These are phyloP conservation scores for Mycena haematopus DNA, from an alignment of 768 basidiomycete species.

Conservation along the genomic window DNA sequence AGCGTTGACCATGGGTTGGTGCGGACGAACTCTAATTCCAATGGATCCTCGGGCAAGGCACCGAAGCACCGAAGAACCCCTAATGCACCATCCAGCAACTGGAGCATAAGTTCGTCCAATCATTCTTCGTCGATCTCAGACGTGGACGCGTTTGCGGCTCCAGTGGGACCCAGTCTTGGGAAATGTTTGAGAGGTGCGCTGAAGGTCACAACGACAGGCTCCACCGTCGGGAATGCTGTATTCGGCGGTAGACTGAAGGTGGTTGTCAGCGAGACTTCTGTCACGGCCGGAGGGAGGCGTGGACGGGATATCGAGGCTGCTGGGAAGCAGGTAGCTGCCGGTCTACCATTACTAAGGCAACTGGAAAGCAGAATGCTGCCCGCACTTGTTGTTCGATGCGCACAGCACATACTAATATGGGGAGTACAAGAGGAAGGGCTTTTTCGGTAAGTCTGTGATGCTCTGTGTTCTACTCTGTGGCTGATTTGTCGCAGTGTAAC, in stretches of 20 bases:
- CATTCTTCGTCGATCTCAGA: slow-evolving; percentile 53
- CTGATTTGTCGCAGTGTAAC: slow-evolving; percentile 61
- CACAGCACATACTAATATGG: slow-evolving; percentile 83
- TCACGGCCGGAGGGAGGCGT: slow-evolving; percentile 39
- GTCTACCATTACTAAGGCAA: slow-evolving; percentile 38
- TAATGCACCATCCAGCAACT: slow-evolving; percentile 64
- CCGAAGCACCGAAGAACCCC: slow-evolving; percentile 59
- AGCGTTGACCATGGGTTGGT: slow-evolving; percentile 40
- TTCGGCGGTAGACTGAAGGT: slow-evolving; percentile 67
- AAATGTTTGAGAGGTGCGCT: slow-evolving; percentile 61
- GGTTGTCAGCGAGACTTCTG: slow-evolving; percentile 64
- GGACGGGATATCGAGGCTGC: slow-evolving; percentile 28
- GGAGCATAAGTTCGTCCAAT: slow-evolving; percentile 57
- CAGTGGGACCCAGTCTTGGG: slow-evolving; percentile 60
- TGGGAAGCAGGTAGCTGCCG: slow-evolving; percentile 31
- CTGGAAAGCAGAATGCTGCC: slow-evolving; percentile 66
- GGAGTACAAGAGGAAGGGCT: slow-evolving; percentile 87
- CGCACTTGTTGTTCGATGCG: slow-evolving; percentile 81
- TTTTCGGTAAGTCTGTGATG: slow-evolving; percentile 66
- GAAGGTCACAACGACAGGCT: slow-evolving; percentile 40
- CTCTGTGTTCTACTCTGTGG: slow-evolving; percentile 24
- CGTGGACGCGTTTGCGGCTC: slow-evolving; percentile 50
- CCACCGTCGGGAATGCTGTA: slow-evolving; percentile 58
- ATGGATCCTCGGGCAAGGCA: slow-evolving; percentile 40
- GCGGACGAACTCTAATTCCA: slow-evolving; percentile 50